These are phyloP conservation scores for Arthrobotrys iridis DNA, from an alignment of 2,329 filamentous ascomycete species.

Conservation along the genomic window DNA sequence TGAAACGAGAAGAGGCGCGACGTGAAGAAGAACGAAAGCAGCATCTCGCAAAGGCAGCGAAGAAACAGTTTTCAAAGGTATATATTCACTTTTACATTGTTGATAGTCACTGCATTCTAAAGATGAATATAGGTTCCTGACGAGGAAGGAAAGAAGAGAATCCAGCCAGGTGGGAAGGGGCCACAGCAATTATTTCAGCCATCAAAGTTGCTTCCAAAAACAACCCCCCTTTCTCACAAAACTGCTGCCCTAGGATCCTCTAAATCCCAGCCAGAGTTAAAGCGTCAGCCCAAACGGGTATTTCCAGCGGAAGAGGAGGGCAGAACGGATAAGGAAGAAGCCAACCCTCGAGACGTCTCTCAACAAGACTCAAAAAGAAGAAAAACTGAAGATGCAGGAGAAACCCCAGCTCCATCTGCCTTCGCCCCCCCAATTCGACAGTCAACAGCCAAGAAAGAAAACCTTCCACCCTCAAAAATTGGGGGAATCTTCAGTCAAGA, in stretches of 20 bases:
- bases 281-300: constrained; percentile 55
- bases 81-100: neutral
- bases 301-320: constrained; percentile 55
- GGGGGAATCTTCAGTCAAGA: constrained; percentile 51
- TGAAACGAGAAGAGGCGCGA: constrained; percentile 68
- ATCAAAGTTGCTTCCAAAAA: constrained; percentile 32
- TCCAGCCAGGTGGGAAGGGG: constrained; percentile 63
- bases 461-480: constrained; percentile 57
- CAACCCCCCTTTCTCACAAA: constrained; percentile 27
- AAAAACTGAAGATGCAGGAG: constrained; percentile 75
- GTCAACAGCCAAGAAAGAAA: constrained; percentile 69
- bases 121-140: constrained; percentile 63
- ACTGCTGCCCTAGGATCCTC: neutral
- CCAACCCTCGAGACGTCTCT: constrained; percentile 67
- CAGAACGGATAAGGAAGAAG: constrained; percentile 10
- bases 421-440: constrained; percentile 88
- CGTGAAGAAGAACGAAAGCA: constrained; percentile 70
- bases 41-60: constrained; percentile 60
- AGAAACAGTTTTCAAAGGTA: constrained; percentile 41
- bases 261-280: constrained; percentile 37
- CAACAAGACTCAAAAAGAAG: constrained; percentile 81
- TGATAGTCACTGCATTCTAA: constrained; percentile 46
- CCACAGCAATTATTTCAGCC: constrained; percentile 29
- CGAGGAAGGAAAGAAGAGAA: constrained; percentile 72
- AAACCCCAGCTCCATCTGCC: constrained; percentile 72